A percentile compares a stretch with the other conserved stretches of the same genome.
These are phyloP conservation scores for Pythium phragmitis DNA, from an alignment of 352 stramenopile species.

Conservation along the genomic window DNA sequence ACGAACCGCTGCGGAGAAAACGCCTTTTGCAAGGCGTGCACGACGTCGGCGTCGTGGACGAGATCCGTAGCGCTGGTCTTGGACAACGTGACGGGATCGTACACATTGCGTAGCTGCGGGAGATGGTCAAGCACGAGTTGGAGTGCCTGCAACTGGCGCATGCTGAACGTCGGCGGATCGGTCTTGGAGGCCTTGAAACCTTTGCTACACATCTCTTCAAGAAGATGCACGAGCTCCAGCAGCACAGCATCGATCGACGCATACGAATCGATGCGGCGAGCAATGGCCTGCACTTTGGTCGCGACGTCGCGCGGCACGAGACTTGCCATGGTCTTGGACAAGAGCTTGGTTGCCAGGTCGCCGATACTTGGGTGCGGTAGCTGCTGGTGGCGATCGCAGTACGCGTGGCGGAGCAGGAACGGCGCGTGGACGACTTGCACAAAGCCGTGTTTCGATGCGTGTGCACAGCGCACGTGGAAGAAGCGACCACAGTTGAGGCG, in stretches of 20 bases:
- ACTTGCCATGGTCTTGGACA: constrained; percentile 48
- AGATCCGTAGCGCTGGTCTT: constrained; percentile 27
- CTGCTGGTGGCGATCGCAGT: constrained; percentile 61
- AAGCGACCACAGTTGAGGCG: constrained; percentile 47
- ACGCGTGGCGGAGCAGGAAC: constrained; percentile 55
- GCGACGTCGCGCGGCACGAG: constrained; percentile 42
- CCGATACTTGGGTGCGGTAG: constrained; percentile 32
- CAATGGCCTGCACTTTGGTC: constrained; percentile 42
- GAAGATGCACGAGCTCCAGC: constrained; percentile 35
- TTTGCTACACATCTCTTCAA: constrained; percentile 58
- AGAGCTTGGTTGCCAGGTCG: constrained; percentile 49
- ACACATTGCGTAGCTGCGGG: constrained; percentile 61
- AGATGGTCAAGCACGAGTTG: constrained; percentile 69
- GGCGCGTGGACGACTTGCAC: constrained; percentile 6
- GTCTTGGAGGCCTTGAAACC: constrained; percentile 45
- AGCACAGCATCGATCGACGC: constrained; percentile 40
- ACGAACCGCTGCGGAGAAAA: constrained; percentile 59
- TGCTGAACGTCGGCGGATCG: constrained; percentile 49
- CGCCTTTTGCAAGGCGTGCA: constrained; percentile 44
- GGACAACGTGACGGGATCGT: constrained; percentile 30
- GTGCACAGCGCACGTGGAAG: constrained; percentile 67
- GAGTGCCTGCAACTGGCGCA: constrained; percentile 65
- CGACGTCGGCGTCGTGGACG: constrained; percentile 49
- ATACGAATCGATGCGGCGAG: constrained; percentile 44
- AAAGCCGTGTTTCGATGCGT: background rate